Conservation (phyloP, 177 flowering plant species). For the Vitis hybrid region DNA sequence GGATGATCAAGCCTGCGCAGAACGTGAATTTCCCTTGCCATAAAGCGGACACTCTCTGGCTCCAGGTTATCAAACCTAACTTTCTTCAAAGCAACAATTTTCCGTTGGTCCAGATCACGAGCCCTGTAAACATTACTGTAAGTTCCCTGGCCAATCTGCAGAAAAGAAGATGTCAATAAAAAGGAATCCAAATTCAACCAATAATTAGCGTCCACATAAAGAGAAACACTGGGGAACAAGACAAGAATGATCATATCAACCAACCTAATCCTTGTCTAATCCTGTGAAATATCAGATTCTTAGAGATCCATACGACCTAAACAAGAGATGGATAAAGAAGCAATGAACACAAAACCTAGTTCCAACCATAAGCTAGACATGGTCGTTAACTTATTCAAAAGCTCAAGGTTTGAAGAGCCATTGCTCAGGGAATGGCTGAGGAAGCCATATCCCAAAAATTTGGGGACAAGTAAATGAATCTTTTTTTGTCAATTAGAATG, state of each 20-base stretch:
- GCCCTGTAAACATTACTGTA: constrained; percentile 96
- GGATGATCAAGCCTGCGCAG: constrained; percentile 94
- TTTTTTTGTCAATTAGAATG: no score
- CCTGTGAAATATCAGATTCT: no score
- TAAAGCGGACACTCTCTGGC: constrained; percentile 97
- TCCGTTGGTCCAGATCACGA: constrained; percentile 86
- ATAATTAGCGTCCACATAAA: neutral
- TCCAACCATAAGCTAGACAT: neutral
- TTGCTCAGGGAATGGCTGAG: no score
- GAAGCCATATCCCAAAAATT: no score
- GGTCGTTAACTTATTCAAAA: no score
- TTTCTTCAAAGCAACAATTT: constrained; percentile 94
- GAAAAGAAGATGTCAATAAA: constrained; percentile 12
- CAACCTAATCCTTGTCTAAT: no score
- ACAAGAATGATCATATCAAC: neutral
- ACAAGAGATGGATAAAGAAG: neutral
- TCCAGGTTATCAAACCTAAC: constrained; percentile 94
- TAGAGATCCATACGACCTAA: neutral
- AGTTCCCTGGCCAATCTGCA: constrained; percentile 99
- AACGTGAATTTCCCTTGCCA: constrained; percentile 97
- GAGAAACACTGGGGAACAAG: neutral
- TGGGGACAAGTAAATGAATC: no score
- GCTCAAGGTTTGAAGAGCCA: no score
- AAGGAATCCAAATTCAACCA: constrained; percentile 3
- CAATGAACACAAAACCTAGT: neutral